Evolutionary conservation across 1,284 basidiomycete genomes (phyloP), one percentile per base, ranked within the genome.

Genomic region (Schizophyllum commune): DNA sequence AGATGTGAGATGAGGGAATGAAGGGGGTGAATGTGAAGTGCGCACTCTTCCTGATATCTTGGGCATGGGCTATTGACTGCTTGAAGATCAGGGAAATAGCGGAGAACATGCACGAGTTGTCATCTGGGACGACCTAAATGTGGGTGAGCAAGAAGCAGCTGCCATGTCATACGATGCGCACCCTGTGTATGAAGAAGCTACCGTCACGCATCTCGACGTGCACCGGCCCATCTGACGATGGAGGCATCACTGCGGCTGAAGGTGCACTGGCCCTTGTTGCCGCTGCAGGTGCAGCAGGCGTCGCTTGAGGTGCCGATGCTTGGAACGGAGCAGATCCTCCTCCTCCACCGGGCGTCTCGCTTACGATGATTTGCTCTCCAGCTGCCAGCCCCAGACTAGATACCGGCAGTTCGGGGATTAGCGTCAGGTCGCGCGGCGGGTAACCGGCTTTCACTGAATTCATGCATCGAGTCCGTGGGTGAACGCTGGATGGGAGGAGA

Each of bases 81-180:
- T 90, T 86, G 67, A 97, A 93, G 4, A 96, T 79, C 53, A 96
- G 78, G 4, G 89, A 91, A 39, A 94, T 77, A 1, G 93, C 87
- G 4, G 89, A 90, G 75, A 97, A 98, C 47, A 98, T 77, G 73
- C 95, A 98, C 3, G 92, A 92, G 67, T 96, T 97, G 74, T 96
- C 93, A 69, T 96, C 94, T 13, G 93, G 94, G 8, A 96, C 92
- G 60, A 94, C 79, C 83, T 93, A 62, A 11, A 15, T 13, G 61
- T 27, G 20, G 57, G n/a, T 19, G 52, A 52, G 51, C 15, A 60
- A 59, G 13, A 17, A 59, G 32, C 11, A 52, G 59, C 20, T 32
- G 17, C 4, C 9, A 32, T 32, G 39, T 27, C 32, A 5, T 47
- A 55, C 27, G 8, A 39, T 32, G 13, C 13, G 11, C 27, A 71